phyloP scores from a whole-genome alignment of 768 basidiomycete species.

The Termitomyces sp. region DNA sequence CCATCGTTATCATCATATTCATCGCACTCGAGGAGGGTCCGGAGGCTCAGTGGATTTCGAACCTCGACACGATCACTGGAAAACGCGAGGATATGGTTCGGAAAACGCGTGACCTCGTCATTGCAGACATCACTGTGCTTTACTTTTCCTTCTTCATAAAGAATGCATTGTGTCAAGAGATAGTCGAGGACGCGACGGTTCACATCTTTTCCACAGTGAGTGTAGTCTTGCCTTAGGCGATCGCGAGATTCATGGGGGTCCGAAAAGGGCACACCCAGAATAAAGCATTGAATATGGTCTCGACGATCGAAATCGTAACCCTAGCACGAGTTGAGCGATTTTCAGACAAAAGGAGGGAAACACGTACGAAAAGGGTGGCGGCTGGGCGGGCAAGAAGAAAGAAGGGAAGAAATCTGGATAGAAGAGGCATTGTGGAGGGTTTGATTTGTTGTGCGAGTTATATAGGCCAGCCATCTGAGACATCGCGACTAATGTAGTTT shows the following conservation, averaged over 20 bases:
- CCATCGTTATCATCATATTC: not conserved
- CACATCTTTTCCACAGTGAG: slow-evolving; percentile 8
- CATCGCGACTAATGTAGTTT: not conserved
- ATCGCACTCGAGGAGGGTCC: slow-evolving; percentile 10
- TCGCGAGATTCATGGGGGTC: slow-evolving; percentile 7
- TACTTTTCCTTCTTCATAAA: slow-evolving; percentile 3
- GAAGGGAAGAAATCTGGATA: slow-evolving; percentile 7
- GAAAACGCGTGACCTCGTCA: slow-evolving; percentile 7
- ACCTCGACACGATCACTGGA: slow-evolving; percentile 1
- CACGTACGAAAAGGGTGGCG: slow-evolving; percentile 2
- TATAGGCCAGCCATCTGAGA: slow-evolving; percentile 8
- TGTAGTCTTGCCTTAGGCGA: slow-evolving; percentile 7
- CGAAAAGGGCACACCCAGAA: slow-evolving; percentile 8
- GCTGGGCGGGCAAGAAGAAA: slow-evolving; percentile 6
- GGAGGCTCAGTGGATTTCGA: slow-evolving; percentile 3
- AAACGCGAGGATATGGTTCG: slow-evolving; percentile 11
- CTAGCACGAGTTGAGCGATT: not conserved
- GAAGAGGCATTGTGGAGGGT: slow-evolving; percentile 2
- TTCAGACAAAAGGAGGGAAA: not conserved
- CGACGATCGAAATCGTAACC: slow-evolving; percentile 2
- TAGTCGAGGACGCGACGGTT: slow-evolving; percentile 12
- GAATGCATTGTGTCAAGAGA: slow-evolving; percentile 13
- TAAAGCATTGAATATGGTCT: slow-evolving; percentile 7
- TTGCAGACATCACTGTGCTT: slow-evolving; percentile 6
- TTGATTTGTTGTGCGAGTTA: not conserved